These are phyloP conservation scores for Drechslerella coelobrocha DNA, from an alignment of 2,329 filamentous ascomycete genomes.

Conservation along the genomic window DNA sequence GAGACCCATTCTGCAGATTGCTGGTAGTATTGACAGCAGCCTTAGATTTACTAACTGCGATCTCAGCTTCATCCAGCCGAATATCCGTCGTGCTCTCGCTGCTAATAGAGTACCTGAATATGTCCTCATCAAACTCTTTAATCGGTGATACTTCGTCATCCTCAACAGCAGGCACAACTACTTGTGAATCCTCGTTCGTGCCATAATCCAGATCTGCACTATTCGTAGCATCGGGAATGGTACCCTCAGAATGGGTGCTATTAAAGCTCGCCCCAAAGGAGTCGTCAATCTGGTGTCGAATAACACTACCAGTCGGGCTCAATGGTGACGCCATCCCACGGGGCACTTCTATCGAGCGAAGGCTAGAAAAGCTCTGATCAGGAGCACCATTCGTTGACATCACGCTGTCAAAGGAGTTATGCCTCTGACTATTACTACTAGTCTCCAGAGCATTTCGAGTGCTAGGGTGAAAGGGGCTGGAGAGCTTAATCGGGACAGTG, in stretches of 20 bases:
- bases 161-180: neutral
- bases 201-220: constrained; percentile 16
- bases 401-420: constrained; percentile 23
- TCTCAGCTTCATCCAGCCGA: constrained; percentile 5
- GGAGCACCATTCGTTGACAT: constrained; percentile 1
- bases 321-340: constrained; percentile 22
- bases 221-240: constrained; percentile 17
- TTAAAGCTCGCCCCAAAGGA: constrained; percentile 36
- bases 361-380: constrained; percentile 30
- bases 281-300: constrained; percentile 17
- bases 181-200: neutral
- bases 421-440: neutral
- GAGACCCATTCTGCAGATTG: constrained; percentile 4
- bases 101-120: constrained; percentile 15
- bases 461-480: constrained; percentile 18
- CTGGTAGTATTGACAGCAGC: neutral
- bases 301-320: constrained; percentile 43
- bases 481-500: constrained; percentile 2
- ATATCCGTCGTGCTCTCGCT: constrained; percentile 6
- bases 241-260: constrained; percentile 30
- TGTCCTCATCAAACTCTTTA: constrained; percentile 30
- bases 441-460: neutral
- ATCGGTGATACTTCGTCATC: constrained; percentile 43
- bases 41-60: constrained; percentile 1
- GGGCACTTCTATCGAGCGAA: constrained; percentile 29